Percentiles rank a stretch among this genome's conserved stretches.
Conservation (phyloP, 73 alveolate genomes). For the Paramecium caudatum region DNA sequence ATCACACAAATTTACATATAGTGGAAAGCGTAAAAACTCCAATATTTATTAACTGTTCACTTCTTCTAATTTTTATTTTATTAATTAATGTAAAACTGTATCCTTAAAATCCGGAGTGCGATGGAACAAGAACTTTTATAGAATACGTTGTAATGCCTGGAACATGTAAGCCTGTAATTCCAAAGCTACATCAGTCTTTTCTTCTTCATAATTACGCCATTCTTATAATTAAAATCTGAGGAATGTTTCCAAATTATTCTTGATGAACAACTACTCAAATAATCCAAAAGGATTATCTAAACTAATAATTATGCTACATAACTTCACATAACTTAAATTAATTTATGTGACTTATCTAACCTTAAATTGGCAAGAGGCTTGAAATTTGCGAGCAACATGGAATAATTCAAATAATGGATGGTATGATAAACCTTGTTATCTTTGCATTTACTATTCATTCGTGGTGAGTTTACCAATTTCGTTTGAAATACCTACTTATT, state of each 20-base stretch:
- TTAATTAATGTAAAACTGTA: background rate
- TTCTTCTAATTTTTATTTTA: background rate
- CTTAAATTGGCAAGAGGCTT: constrained; percentile 17
- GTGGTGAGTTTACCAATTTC: background rate
- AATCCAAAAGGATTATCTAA: constrained; percentile 14
- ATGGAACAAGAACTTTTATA: background rate
- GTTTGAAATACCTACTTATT: background rate
- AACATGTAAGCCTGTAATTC: constrained; percentile 22
- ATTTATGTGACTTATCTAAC: background rate
- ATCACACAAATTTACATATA: background rate
- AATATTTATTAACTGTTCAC: background rate
- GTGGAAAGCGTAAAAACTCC: background rate
- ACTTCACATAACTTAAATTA: constrained; percentile 1
- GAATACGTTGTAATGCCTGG: background rate
- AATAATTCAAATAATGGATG: constrained; percentile 40
- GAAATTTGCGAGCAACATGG: constrained; percentile 1
- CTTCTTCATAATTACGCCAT: background rate
- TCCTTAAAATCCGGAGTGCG: constrained; percentile 1
- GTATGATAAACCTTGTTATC: constrained; percentile 13
- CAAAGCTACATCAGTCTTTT: background rate
- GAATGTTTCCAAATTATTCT: background rate
- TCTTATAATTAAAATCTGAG: constrained; percentile 6
- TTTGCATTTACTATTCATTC: background rate
- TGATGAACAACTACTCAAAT: background rate
- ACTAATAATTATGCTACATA: background rate